Base-by-base conservation (phyloP, 1,284 basidiomycete genomes). In the Apiotrichum laibachii region DNA sequence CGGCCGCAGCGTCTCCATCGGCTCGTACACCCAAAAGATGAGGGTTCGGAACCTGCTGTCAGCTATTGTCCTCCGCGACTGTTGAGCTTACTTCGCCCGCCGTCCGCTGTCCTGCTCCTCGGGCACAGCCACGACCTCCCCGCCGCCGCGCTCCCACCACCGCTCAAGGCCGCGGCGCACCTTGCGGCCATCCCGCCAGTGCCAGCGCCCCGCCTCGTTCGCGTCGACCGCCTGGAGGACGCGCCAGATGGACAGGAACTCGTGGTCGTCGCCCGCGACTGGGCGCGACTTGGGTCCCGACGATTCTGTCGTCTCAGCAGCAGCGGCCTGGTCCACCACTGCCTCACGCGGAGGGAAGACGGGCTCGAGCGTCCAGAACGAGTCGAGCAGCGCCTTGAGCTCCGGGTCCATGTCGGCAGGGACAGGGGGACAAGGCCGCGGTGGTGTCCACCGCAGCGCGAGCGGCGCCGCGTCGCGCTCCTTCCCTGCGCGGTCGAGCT, bases 141-240 rank as follows among this genome's bases (percentile, higher is more conserved):
- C 81, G 40, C 81, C 81, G 1, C 87, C 85, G 1, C 84, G 85
- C 61, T 91, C 87, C 77, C 85, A 86, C 63, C 93, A 86, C 35
- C 98, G 86, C 48, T 85, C 83, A 2, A 99, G 77, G 61, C 85
- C 89, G 31, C 94, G 83, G 22, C 90, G 76, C 2, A 97, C 88
- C 74, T 98, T 99, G 19, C 96, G 82, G 0, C 89, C 87, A 70
- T 99, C 96, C 61, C 83, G 84, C 90, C 92, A 96, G 75, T 99
- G 96, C 95, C 96, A 99, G 62, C 93, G 81, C 16, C 80, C 80
- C 0, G 90, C 91, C 59, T 93, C 86, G 0, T 74, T 69, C 0
- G 86, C 86, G 71, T 99, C 96, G 8, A 99, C 80, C 0, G 79
- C 75, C 3, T 81, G 74, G 4, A 99, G 79, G 2, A 97, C 80